phyloP scores from a whole-genome alignment of 129 eudicot species.

The Silybum marianum region DNA sequence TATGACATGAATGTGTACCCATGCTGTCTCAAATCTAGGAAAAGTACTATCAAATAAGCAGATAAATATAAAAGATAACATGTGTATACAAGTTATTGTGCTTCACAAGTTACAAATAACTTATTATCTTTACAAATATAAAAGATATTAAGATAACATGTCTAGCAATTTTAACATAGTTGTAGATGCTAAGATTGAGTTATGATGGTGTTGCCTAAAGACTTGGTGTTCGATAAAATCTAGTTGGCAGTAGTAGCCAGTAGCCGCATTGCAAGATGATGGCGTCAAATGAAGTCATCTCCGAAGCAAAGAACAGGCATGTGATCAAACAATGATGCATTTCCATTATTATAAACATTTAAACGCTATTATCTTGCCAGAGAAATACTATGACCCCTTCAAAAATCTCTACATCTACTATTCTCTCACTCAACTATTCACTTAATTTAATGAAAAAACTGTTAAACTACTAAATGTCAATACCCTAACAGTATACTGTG shows the following conservation, averaged over 20 bases:
- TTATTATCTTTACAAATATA: too few relatives aligned
- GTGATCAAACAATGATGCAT: not conserved
- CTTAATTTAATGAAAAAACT: not conserved
- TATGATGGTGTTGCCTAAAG: not conserved
- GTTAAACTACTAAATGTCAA: not conserved
- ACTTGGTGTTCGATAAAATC: not conserved
- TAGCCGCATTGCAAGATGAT: not conserved
- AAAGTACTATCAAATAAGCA: not conserved
- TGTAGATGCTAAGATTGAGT: not conserved
- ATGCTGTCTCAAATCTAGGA: slow-evolving; percentile 7
- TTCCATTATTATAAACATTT: not conserved
- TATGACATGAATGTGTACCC: not conserved
- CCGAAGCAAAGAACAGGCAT: not conserved
- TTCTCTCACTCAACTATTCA: not conserved
- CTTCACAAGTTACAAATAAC: not conserved
- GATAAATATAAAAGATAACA: not conserved
- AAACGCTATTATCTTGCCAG: not conserved
- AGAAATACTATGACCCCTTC: not conserved
- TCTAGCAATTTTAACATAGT: not conserved
- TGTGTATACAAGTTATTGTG: not conserved
- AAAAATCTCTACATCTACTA: not conserved
- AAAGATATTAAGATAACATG: too few relatives aligned
- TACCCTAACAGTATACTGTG: not conserved
- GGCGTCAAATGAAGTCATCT: not conserved
- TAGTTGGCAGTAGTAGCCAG: not conserved